These are phyloP conservation scores for Syncephalastrum monosporum DNA, from an alignment of 371 early-diverging fungal species.

Conservation along the genomic window DNA sequence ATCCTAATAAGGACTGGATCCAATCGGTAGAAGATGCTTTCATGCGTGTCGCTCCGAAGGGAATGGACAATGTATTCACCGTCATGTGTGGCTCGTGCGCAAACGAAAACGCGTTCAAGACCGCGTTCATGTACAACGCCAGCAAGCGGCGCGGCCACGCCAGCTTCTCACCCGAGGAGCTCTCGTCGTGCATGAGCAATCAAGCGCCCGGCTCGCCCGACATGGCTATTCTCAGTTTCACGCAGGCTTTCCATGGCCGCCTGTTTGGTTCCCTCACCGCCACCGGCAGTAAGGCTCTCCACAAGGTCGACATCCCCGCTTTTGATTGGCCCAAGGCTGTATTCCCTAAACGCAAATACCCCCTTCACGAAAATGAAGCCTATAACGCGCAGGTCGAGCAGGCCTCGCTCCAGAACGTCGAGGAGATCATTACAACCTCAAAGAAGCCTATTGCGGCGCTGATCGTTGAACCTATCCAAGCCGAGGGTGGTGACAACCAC, in stretches of 20 bases:
- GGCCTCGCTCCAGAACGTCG: constrained; percentile 52
- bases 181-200: constrained; percentile 66
- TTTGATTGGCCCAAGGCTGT: constrained; percentile 64
- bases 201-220: constrained; percentile 70
- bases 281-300: constrained; percentile 70
- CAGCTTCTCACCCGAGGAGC: constrained; percentile 47
- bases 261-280: constrained; percentile 72
- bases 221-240: constrained; percentile 68
- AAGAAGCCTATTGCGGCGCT: constrained; percentile 68
- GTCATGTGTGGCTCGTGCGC: constrained; percentile 78
- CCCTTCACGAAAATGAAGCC: constrained; percentile 50
- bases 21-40: constrained; percentile 62
- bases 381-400: constrained; percentile 60
- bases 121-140: constrained; percentile 75
- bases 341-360: constrained; percentile 67
- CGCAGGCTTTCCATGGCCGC: constrained; percentile 72
- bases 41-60: constrained; percentile 69
- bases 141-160: constrained; percentile 53
- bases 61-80: constrained; percentile 74
- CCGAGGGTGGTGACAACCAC: constrained; percentile 84
- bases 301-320: constrained; percentile 77
- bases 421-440: constrained; percentile 46
- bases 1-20: constrained; percentile 67
- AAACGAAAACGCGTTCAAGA: constrained; percentile 78
- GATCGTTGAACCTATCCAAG: constrained; percentile 82